Base-by-base conservation (phyloP, 73 alveolate species). In the Effrenium voratum region DNA sequence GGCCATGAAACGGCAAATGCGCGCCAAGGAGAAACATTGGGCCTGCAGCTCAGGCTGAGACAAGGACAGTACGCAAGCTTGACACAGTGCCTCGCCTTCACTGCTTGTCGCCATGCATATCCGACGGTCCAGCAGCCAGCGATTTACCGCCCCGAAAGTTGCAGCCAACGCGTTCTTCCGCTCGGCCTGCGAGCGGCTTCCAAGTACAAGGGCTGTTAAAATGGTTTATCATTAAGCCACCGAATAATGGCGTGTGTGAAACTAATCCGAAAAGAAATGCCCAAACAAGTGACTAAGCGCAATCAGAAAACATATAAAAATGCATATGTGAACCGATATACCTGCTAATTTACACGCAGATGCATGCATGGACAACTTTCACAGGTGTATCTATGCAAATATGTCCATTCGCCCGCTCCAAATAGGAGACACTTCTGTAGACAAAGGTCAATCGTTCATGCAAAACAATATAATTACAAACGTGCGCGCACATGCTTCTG, bases 91-190 rank as follows among this genome's bases (percentile, higher is more conserved):
- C 38, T 49, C n/a, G 75, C 97, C 97, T 90, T 90, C 97, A 38
- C 77, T 87, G 55, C 68, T 3, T 34, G 80, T 87, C 8, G 97
- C 97, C 97, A 90, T 70, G 87, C 97, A 68, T 22, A 90, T 76
- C 59, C 97, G 77, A 75, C 97, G 97, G 83, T 90, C 97, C 88
- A 90, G 87, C n/a, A 90, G 97, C 97, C 97, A 90, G 97, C 97
- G 97, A 57, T 90, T 90, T 40, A 90, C 34, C 46, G 68, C 97
- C 16, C 55, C 45, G 57, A 90, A 43, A 2, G 97, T 90, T 52
- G 97, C 97, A 30, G 97, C 97, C 52, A 90, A 80, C 68, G 97
- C 97, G 75, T 57, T 50, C 43, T 90, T 70, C 36, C 97, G 87
- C 73, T 90, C 97, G 44, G 97, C 97, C 97, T 90, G 47, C 19